Percentiles rank a stretch among this genome's conserved stretches.
These are phyloP conservation scores for Arxiozyma telluris DNA, from an alignment of 1,139 yeast species.

Conservation along the genomic window DNA sequence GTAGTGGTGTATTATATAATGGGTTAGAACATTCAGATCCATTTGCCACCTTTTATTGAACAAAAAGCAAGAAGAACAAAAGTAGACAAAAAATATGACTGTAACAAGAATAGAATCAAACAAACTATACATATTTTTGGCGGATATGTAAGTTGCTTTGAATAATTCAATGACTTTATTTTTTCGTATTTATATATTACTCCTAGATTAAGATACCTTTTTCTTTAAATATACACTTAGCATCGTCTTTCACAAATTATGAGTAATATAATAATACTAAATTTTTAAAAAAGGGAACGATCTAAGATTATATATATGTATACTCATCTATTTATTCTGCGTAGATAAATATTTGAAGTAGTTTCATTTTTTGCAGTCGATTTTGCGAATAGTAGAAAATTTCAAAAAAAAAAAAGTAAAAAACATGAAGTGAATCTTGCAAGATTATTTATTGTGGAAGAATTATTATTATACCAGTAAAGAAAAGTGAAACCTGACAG, in stretches of 20 bases:
- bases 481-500: background rate
- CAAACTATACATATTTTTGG: background rate
- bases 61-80: background rate
- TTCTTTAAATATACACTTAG: background rate
- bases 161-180: background rate
- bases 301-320: too few species aligned
- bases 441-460: background rate
- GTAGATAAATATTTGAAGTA: background rate
- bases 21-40: slow-evolving; percentile 34
- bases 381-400: background rate
- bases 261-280: too few species aligned
- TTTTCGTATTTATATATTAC: background rate
- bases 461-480: background rate
- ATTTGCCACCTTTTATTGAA: slow-evolving; percentile 34
- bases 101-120: background rate
- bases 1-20: slow-evolving; percentile 34
- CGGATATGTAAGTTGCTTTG: background rate
- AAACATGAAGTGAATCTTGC: too few species aligned
- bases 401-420: too few species aligned
- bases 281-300: background rate
- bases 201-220: background rate
- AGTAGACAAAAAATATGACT: background rate
- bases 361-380: background rate
- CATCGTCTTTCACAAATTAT: background rate
- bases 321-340: background rate